phyloP scores from a whole-genome alignment of 2,329 filamentous ascomycete genomes.

The Pseudocercospora ulei region DNA sequence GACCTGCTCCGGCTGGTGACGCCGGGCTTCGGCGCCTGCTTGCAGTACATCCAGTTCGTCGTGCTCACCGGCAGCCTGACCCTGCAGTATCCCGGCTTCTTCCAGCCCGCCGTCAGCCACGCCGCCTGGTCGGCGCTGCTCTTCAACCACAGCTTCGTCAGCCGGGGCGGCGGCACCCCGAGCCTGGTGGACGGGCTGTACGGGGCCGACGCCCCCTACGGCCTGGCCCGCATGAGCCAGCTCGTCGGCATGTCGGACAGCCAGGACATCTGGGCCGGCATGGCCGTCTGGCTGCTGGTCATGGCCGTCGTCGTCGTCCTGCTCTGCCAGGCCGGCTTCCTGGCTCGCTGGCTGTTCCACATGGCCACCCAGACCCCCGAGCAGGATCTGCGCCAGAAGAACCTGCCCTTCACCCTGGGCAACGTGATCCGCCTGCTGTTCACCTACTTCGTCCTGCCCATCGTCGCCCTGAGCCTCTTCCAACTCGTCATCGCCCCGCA shows the following conservation, averaged over 20 bases:
- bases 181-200: slow-evolving; percentile 81
- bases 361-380: slow-evolving; percentile 61
- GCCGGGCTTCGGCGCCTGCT: slow-evolving; percentile 88
- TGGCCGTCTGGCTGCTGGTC: slow-evolving; percentile 80
- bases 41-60: slow-evolving; percentile 93
- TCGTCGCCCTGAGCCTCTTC: slow-evolving; percentile 79
- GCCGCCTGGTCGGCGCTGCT: slow-evolving; percentile 80
- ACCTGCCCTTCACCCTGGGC: slow-evolving; percentile 63
- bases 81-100: slow-evolving; percentile 85
- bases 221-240: slow-evolving; percentile 68
- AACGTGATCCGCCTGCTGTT: slow-evolving; percentile 67
- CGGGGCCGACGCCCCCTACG: slow-evolving; percentile 64
- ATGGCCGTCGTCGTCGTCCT: slow-evolving; percentile 60
- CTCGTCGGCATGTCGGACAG: slow-evolving; percentile 67
- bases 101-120: slow-evolving; percentile 81
- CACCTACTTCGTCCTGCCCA: slow-evolving; percentile 82
- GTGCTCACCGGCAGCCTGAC: slow-evolving; percentile 78
- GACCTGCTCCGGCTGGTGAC: slow-evolving; percentile 87
- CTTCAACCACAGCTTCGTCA: slow-evolving; percentile 86
- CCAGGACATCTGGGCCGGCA: slow-evolving; percentile 82
- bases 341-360: slow-evolving; percentile 65
- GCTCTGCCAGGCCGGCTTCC: slow-evolving; percentile 67
- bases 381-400: slow-evolving; percentile 83
- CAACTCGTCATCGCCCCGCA: slow-evolving; percentile 67
- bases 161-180: slow-evolving; percentile 53